Conservation (phyloP, 441 rosid species). For the Jatropha multifida region DNA sequence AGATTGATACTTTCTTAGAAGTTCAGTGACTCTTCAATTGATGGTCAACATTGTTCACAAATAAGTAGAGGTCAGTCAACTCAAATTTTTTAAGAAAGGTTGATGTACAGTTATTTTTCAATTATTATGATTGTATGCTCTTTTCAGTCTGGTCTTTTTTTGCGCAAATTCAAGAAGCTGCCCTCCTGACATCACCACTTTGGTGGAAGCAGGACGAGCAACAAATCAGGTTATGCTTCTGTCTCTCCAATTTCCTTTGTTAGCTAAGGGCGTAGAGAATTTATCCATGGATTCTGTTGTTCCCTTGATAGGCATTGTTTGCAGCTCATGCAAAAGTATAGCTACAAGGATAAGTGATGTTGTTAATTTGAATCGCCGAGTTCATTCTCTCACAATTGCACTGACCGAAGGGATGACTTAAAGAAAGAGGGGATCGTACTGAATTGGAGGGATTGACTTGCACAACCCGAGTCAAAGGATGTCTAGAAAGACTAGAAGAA, state of each 20-base stretch:
- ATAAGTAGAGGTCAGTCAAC: constrained; percentile 7
- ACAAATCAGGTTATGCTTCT: not conserved
- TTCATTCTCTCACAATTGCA: constrained; percentile 28
- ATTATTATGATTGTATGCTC: not conserved
- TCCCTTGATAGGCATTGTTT: constrained; percentile 9
- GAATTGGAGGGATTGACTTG: constrained; percentile 35
- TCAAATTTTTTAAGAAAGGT: not conserved
- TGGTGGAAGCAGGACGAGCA: not conserved
- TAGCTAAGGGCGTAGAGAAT: not conserved
- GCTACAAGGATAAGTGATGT: constrained; percentile 8
- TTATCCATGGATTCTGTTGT: constrained; percentile 24
- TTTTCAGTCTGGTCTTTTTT: not conserved
- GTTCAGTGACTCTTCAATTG: not conserved
- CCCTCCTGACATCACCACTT: not conserved
- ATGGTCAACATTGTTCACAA: not conserved
- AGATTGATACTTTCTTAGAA: not conserved
- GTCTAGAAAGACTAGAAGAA: constrained; percentile 35
- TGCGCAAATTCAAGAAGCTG: not conserved
- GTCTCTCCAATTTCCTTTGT: constrained; percentile 4
- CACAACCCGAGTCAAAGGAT: constrained; percentile 35
- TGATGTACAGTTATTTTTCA: not conserved
- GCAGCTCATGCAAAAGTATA: constrained; percentile 12
- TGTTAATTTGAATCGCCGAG: constrained; percentile 30
- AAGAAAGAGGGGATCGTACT: constrained; percentile 23
- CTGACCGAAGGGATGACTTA: constrained; percentile 42